These are phyloP conservation scores for Hemerocallis citrina DNA, from an alignment of 106 monocot genomes.

Conservation along the genomic window DNA sequence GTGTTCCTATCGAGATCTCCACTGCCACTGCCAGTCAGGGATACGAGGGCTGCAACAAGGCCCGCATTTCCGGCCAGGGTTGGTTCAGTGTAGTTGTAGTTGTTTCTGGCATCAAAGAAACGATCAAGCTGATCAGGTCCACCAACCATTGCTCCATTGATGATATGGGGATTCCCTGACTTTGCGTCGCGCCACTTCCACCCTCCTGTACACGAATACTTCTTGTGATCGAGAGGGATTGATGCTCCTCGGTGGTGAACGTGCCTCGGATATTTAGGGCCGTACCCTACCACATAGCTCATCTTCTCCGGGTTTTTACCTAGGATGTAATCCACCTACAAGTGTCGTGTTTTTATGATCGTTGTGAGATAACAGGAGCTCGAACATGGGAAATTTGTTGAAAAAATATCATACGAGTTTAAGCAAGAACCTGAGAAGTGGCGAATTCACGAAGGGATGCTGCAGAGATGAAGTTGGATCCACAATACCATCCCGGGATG, in stretches of 20 bases:
- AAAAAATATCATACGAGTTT: not conserved
- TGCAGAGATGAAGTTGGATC: constrained; percentile 41
- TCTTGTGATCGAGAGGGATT: constrained; percentile 42
- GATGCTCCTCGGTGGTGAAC: constrained; percentile 81
- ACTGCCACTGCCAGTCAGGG: constrained; percentile 28
- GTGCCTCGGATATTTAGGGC: constrained; percentile 50
- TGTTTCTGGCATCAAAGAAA: constrained; percentile 36
- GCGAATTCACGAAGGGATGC: constrained; percentile 56
- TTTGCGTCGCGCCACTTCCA: constrained; percentile 51
- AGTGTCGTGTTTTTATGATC: not conserved
- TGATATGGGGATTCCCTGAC: constrained; percentile 42
- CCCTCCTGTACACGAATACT: constrained; percentile 65
- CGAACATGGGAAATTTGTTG: not conserved
- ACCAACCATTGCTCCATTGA: constrained; percentile 75
- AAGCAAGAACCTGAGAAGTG: constrained; percentile 40
- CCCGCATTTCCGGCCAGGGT: constrained; percentile 74
- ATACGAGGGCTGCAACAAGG: constrained; percentile 60
- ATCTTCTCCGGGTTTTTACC: constrained; percentile 72
- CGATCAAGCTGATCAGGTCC: constrained; percentile 50
- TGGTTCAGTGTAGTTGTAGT: constrained; percentile 52
- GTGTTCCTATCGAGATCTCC: constrained; percentile 53
- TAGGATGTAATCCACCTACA: constrained; percentile 57
- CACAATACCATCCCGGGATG: constrained; percentile 71
- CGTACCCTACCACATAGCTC: constrained; percentile 84
- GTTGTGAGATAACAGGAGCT: not conserved